These are phyloP conservation scores for Pleurotus pulmonarius DNA, from an alignment of 768 basidiomycete species.

Conservation along the genomic window DNA sequence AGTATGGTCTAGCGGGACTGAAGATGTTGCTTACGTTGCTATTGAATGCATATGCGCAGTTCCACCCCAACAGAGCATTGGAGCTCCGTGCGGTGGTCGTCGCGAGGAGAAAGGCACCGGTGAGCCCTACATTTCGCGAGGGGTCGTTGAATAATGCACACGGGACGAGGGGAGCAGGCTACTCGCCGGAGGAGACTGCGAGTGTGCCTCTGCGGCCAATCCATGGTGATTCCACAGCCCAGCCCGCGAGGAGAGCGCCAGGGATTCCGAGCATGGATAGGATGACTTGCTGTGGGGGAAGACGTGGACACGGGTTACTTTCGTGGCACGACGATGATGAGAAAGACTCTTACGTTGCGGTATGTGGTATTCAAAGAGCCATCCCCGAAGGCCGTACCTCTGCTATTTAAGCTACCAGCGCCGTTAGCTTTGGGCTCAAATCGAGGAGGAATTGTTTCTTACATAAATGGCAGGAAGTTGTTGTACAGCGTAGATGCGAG, in stretches of 20 bases:
- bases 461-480: conserved; percentile 25
- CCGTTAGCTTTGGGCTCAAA: background rate
- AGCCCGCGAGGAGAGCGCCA: conserved; percentile 68
- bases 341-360: conserved; percentile 47
- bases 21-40: conserved; percentile 41
- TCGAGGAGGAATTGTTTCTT: background rate
- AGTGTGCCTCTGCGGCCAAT: conserved; percentile 69
- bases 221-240: conserved; percentile 60
- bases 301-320: background rate
- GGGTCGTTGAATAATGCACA: conserved; percentile 38
- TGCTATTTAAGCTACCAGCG: conserved; percentile 50
- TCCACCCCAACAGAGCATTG: conserved; percentile 71
- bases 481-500: conserved; percentile 71
- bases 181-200: conserved; percentile 58
- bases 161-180: conserved; percentile 8
- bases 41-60: conserved; percentile 69
- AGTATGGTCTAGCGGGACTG: no score
- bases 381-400: conserved; percentile 69
- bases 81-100: conserved; percentile 73
- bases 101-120: conserved; percentile 71
- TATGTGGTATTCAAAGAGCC: conserved; percentile 69
- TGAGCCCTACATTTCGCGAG: conserved; percentile 54
- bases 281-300: conserved; percentile 55
- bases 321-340: background rate
- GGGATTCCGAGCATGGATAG: conserved; percentile 66